Percentiles rank a stretch among this genome's conserved stretches.
These are phyloP conservation scores for Plenodomus tracheiphilus DNA, from an alignment of 2,329 filamentous ascomycete genomes.

Conservation along the genomic window DNA sequence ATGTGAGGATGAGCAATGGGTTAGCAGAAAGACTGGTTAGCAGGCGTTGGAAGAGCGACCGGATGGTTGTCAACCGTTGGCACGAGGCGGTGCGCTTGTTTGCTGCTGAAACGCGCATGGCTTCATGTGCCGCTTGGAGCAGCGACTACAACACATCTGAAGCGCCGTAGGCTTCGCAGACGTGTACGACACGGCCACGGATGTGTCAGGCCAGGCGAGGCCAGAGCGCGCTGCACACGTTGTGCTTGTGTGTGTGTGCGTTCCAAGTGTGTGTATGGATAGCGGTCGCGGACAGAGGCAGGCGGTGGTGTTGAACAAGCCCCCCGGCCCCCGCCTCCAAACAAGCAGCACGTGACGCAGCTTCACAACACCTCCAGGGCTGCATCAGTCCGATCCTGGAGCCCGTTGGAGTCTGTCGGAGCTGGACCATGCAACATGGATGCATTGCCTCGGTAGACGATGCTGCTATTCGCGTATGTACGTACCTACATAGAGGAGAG, in stretches of 20 bases:
- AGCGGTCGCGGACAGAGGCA: too few species aligned
- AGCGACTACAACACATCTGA: constrained; percentile 43
- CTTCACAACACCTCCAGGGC: too few species aligned
- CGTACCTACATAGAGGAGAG: background rate
- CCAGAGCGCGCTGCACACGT: too few species aligned
- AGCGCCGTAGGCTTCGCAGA: constrained; percentile 41
- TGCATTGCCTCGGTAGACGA: too few species aligned
- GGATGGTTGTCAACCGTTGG: constrained; percentile 41
- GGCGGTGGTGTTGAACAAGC: background rate
- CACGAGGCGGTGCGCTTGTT: constrained; percentile 38
- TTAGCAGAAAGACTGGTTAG: constrained; percentile 28
- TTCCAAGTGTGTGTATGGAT: too few species aligned
- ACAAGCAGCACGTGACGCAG: constrained; percentile 4
- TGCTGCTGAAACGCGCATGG: constrained; percentile 40
- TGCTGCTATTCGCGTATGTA: too few species aligned
- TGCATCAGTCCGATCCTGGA: too few species aligned
- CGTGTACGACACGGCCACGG: constrained; percentile 23
- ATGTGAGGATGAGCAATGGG: constrained; percentile 25
- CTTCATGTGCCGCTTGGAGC: constrained; percentile 42
- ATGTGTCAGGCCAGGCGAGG: constrained; percentile 40
- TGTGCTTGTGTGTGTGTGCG: background rate
- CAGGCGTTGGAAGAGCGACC: constrained; percentile 28
- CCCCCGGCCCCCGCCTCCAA: background rate
- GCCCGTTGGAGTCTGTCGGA: too few species aligned
- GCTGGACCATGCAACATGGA: background rate